Conservation (phyloP, 164 flowering plant species). For the Umbellularia californica region DNA sequence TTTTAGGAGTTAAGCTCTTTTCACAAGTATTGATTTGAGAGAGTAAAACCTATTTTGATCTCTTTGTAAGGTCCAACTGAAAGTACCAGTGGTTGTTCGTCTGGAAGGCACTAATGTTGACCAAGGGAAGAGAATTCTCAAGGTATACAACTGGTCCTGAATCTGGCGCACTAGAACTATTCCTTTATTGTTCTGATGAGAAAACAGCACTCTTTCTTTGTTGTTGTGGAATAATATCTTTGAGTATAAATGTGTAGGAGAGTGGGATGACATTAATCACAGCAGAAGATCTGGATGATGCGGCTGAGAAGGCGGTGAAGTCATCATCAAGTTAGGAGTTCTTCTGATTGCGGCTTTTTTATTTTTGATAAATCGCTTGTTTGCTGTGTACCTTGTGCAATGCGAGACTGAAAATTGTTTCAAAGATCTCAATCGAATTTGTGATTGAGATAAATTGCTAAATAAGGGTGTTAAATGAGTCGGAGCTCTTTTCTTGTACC, state of each 20-base stretch:
- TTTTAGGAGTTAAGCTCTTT: not conserved
- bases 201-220: not conserved
- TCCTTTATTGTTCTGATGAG: not conserved
- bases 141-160: constrained; percentile 40
- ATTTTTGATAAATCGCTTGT: not conserved
- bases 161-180: no score
- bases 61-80: constrained; percentile 59
- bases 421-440: constrained; percentile 1
- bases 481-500: not conserved
- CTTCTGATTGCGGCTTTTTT: not conserved
- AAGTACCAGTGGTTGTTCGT: constrained; percentile 93
- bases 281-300: constrained; percentile 94
- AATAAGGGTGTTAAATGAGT: constrained; percentile 2
- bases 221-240: not conserved
- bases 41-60: not conserved
- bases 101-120: constrained; percentile 99
- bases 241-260: constrained; percentile 21
- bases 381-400: not conserved
- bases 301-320: constrained; percentile 94
- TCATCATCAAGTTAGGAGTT: constrained; percentile 21
- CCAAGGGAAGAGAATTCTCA: constrained; percentile 92
- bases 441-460: constrained; percentile 2
- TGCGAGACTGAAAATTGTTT: not conserved
- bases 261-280: constrained; percentile 83
- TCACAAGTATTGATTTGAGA: not conserved